Evolutionary conservation across 306 rosid species (phyloP).

Genomic region (Pterocarpus santalinus): DNA sequence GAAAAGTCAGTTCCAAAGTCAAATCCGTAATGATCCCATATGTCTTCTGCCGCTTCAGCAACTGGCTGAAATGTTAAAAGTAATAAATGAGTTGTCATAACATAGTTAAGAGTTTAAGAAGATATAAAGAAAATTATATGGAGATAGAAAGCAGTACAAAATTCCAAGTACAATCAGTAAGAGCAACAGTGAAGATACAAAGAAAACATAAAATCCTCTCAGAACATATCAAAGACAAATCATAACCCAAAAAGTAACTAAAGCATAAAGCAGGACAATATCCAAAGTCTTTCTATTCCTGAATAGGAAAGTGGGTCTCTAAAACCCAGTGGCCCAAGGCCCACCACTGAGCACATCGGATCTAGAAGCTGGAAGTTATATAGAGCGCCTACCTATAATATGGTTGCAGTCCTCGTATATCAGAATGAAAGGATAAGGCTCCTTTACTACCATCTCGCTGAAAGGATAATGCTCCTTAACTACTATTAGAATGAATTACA

Average conservation of each 20-base stretch:
- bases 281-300: background rate
- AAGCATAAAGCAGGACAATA: background rate
- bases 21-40: conserved; percentile 97
- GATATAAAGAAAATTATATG: conserved; percentile 12
- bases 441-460: background rate
- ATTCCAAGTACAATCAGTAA: background rate
- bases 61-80: conserved; percentile 66
- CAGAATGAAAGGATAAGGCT: background rate
- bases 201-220: conserved; percentile 1
- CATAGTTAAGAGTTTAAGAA: conserved; percentile 9
- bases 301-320: background rate
- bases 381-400: background rate
- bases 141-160: background rate
- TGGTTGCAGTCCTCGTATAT: background rate
- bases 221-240: background rate
- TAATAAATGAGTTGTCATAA: conserved; percentile 16
- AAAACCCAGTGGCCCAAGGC: background rate
- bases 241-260: background rate
- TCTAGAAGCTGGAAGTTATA: background rate
- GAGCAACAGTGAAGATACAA: background rate
- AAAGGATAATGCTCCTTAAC: background rate
- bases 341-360: background rate
- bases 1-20: conserved; percentile 93
- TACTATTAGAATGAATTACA: background rate
- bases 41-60: conserved; percentile 92